Evolutionary conservation across 148 eudicot species (phyloP).

Genomic region (Camellia japonica): DNA sequence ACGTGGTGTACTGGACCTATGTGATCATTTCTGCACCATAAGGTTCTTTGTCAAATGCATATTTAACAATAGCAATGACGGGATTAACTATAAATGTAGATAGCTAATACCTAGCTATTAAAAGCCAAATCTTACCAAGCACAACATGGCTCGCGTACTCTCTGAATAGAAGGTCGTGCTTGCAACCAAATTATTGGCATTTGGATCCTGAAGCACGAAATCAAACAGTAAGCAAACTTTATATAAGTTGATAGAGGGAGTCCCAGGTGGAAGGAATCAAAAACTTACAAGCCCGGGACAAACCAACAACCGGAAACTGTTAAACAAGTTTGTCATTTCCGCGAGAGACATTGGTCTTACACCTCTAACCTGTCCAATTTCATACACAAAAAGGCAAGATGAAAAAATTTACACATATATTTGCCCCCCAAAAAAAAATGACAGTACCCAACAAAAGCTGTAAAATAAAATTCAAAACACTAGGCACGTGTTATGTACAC

Average conservation of each 20-base stretch:
- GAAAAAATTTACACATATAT: background rate
- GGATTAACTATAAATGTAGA: background rate
- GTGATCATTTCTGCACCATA: background rate
- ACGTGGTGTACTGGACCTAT: too few relatives aligned
- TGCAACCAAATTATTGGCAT: constrained; percentile 86
- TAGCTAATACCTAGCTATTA: background rate
- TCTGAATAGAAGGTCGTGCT: constrained; percentile 92
- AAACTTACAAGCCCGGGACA: constrained; percentile 86
- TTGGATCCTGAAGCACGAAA: constrained; percentile 79
- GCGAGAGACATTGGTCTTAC: constrained; percentile 83
- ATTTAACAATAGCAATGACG: background rate
- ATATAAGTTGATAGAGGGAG: constrained; percentile 5
- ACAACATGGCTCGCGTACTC: constrained; percentile 88
- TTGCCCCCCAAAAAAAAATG: too few relatives aligned
- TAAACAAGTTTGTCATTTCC: constrained; percentile 87
- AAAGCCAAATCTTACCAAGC: constrained; percentile 57
- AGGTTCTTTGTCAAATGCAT: background rate
- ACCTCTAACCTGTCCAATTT: constrained; percentile 77
- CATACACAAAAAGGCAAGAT: background rate
- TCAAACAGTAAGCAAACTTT: background rate
- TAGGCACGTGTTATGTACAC: background rate
- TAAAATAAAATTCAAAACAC: background rate
- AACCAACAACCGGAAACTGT: constrained; percentile 59
- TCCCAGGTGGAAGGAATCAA: constrained; percentile 15
- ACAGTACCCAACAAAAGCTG: background rate